phyloP scores from a whole-genome alignment of 176 grass and related monocot species.

The Phragmites australis region DNA sequence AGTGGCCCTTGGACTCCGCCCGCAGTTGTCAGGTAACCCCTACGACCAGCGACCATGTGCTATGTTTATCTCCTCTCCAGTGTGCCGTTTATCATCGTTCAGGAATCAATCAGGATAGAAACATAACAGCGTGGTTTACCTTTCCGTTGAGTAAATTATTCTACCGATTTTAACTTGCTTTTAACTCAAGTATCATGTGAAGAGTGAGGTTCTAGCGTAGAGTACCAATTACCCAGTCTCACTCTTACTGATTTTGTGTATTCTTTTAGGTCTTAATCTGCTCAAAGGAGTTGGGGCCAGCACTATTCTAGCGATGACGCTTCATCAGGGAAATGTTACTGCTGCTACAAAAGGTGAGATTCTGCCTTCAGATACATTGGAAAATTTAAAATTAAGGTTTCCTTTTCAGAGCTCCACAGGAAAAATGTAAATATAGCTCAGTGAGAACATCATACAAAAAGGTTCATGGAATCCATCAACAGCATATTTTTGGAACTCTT shows the following conservation, averaged over 20 bases:
- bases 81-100: not conserved
- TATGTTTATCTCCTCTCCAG: not conserved
- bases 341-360: conserved; percentile 64
- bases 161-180: not conserved
- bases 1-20: not conserved
- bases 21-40: conserved; percentile 26
- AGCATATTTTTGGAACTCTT: not conserved
- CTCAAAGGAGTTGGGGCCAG: conserved; percentile 47
- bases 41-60: not conserved
- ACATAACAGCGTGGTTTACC: not conserved
- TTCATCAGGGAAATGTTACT: conserved; percentile 33
- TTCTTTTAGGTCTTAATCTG: conserved; percentile 41
- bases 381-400: not conserved
- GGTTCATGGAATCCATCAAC: not conserved
- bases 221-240: too few relatives aligned
- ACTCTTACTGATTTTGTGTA: not conserved
- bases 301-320: conserved; percentile 37
- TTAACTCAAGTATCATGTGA: not conserved
- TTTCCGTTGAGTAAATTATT: not conserved
- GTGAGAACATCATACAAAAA: not conserved
- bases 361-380: not conserved
- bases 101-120: not conserved
- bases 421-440: not conserved
- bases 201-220: not conserved
- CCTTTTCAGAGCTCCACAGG: not conserved